Evolutionary conservation across 148 eudicot genomes (phyloP).

Genomic region (Arctostaphylos glauca): DNA sequence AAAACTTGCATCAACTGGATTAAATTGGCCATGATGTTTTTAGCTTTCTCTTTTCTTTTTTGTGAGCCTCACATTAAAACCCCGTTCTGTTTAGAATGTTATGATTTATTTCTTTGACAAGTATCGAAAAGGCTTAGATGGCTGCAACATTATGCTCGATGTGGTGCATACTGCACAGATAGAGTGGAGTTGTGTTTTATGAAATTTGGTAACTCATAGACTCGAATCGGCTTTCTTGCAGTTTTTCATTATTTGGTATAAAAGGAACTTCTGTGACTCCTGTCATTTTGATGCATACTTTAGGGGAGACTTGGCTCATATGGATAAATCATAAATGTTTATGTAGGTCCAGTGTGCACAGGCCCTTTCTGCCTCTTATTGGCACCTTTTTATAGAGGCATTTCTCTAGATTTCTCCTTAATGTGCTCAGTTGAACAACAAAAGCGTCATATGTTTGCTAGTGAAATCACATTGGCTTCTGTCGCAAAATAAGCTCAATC

Average conservation of each 20-base stretch:
- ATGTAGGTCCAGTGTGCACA: background rate
- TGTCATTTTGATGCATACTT: background rate
- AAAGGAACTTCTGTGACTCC: background rate
- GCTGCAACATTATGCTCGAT: background rate
- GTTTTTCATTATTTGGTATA: background rate
- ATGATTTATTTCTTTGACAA: background rate
- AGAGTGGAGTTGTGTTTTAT: background rate
- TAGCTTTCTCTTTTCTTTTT: too few relatives aligned
- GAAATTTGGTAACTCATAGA: background rate
- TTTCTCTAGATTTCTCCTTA: background rate
- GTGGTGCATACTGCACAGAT: background rate
- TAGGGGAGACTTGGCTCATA: background rate
- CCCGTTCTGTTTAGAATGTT: too few relatives aligned
- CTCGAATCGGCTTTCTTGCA: background rate
- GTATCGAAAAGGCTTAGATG: background rate
- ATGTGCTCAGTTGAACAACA: background rate
- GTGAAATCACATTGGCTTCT: slow-evolving; percentile 2
- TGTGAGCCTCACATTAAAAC: too few relatives aligned
- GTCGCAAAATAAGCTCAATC: background rate
- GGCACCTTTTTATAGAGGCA: background rate
- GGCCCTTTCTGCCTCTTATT: background rate
- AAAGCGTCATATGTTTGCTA: background rate
- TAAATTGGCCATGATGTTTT: background rate
- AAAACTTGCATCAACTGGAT: background rate
- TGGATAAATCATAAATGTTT: background rate